These are phyloP conservation scores for Cladophialophora chaetospira DNA, from an alignment of 2,329 filamentous ascomycete genomes.

Conservation along the genomic window DNA sequence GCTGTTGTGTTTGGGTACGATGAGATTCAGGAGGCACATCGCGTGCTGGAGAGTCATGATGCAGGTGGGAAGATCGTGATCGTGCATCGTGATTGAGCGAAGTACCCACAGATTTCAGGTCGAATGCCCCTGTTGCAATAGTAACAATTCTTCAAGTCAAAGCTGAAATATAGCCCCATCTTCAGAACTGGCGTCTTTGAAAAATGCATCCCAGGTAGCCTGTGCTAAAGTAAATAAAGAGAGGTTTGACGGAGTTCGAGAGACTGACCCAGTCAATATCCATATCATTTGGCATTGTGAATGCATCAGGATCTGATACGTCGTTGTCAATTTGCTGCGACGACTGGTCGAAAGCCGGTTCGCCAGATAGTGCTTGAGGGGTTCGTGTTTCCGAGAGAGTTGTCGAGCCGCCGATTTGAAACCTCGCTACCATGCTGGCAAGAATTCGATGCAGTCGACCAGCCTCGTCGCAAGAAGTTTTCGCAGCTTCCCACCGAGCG, in stretches of 20 bases:
- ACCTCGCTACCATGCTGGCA: not conserved
- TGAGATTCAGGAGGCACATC: conserved; percentile 41
- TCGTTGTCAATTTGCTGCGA: not conserved
- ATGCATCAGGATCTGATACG: not conserved
- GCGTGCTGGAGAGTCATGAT: conserved; percentile 38
- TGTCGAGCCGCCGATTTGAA: not conserved
- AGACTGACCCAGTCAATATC: conserved; percentile 4
- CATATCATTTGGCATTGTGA: not conserved
- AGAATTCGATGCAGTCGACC: not conserved
- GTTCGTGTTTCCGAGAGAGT: not conserved
- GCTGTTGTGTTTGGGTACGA: conserved; percentile 39
- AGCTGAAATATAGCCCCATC: no score
- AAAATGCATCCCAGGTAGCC: conserved; percentile 8
- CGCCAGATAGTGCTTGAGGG: not conserved
- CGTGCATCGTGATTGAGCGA: conserved; percentile 1
- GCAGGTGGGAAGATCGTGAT: conserved; percentile 42
- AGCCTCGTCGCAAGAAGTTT: not conserved
- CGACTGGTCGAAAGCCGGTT: not conserved
- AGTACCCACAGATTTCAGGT: no score
- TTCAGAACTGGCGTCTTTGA: not conserved
- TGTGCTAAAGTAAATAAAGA: not conserved
- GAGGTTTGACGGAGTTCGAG: not conserved
- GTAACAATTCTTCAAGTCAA: no score
- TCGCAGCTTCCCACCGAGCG: conserved; percentile 1
- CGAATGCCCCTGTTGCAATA: no score